Percentiles rank a stretch among this genome's conserved stretches.
phyloP scores from a whole-genome alignment of 1,139 yeast genomes.

The Pichia kudriavzevii region DNA sequence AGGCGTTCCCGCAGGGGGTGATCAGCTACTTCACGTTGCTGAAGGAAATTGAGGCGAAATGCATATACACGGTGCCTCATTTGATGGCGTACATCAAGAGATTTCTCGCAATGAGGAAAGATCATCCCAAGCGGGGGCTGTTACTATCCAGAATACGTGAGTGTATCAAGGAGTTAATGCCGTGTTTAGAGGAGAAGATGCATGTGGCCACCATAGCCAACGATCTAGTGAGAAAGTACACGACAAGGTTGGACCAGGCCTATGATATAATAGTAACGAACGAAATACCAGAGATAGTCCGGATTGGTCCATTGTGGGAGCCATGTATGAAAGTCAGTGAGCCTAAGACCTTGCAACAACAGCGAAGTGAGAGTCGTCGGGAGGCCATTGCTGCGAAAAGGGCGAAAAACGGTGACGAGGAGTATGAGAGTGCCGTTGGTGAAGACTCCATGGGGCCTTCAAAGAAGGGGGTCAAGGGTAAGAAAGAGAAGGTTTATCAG shows the following conservation, averaged over 20 bases:
- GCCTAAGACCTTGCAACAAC: slow-evolving; percentile 57
- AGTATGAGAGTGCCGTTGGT: slow-evolving; percentile 29
- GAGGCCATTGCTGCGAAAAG: slow-evolving; percentile 88
- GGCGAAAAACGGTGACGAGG: slow-evolving; percentile 37
- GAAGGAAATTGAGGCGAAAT: slow-evolving; percentile 92
- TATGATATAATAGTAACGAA: slow-evolving; percentile 65
- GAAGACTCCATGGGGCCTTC: slow-evolving; percentile 18
- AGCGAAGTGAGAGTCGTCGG: slow-evolving; percentile 75
- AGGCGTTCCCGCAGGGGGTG: slow-evolving; percentile 80
- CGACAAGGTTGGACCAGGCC: slow-evolving; percentile 71
- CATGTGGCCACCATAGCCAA: slow-evolving; percentile 91
- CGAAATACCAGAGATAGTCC: slow-evolving; percentile 60
- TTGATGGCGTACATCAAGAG: slow-evolving; percentile 50
- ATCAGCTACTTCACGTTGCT: slow-evolving; percentile 80
- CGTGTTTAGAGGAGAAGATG: slow-evolving; percentile 94
- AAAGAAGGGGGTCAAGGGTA: slow-evolving; percentile 1
- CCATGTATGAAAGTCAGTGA: slow-evolving; percentile 70
- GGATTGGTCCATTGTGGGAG: slow-evolving; percentile 74
- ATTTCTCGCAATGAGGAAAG: slow-evolving; percentile 42
- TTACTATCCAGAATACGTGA: slow-evolving; percentile 32
- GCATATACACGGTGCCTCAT: slow-evolving; percentile 66
- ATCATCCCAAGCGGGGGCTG: slow-evolving; percentile 30
- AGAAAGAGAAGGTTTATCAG: neutral
- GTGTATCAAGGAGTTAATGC: slow-evolving; percentile 64
- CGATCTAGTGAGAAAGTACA: slow-evolving; percentile 64